Base-by-base conservation (phyloP, 148 eudicot genomes). In the Vaccinium macrocarpon region DNA sequence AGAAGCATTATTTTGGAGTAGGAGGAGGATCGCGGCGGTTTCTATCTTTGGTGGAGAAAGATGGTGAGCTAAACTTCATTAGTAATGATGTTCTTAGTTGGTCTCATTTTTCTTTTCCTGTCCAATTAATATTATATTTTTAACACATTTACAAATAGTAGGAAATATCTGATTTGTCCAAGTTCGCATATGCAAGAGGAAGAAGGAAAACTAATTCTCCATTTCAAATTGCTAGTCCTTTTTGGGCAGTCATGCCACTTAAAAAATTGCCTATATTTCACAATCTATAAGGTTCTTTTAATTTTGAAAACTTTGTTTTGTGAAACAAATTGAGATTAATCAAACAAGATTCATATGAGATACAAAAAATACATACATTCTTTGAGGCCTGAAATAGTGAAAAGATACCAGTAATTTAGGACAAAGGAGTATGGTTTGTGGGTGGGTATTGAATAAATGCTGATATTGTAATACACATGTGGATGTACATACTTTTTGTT, bases 1-100 rank as follows among this genome's bases (percentile, higher is more conserved):
- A 97, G 91, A 97, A 95, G 87, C 88, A 97, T 86, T 97, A 97
- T 87, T 97, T 97, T 83, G 99, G 99, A 62, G 99, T 97, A 64
- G 99, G 99, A 62, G 99, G 99, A 52, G 99, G 99, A 84, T 91
- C 99, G 57, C 91, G 98, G 86, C 90, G 88, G 19, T 97, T 97
- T 84, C 35, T 97, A 21, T 93, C 99, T 27, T 42, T 93, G 83
- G 96, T 93, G 27, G 97, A 95, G 84, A 93, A 93, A 88, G 97
- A 97, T 64, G 95, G 99, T 96, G 82, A 88, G 92, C 78, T 87
- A 23, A 53, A 46, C n/a, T 73, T 62, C 76, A 19, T 53, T 6
- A 11, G 19, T 29, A 21, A 21, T 19, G 50, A 42, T 62, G 15
- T 38, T 10, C 46, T 29, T 23, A 64, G 49, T 13, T 57, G 2